These are phyloP conservation scores for Epichloe elymi DNA, from an alignment of 2,329 filamentous ascomycete species.

Conservation along the genomic window DNA sequence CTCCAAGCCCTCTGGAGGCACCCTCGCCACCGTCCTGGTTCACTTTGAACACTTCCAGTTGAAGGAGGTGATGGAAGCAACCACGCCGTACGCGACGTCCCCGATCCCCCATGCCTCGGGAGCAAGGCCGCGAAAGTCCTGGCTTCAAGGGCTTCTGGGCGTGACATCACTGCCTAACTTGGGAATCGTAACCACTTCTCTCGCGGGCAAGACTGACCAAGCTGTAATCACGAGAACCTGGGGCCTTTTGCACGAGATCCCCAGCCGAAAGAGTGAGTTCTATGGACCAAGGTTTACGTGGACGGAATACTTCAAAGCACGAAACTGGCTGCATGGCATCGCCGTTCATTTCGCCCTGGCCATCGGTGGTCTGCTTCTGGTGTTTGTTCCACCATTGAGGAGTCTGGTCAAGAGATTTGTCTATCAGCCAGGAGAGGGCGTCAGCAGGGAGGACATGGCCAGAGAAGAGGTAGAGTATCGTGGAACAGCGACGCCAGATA, in stretches of 20 bases:
- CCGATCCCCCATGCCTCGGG: constrained; percentile 34
- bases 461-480: constrained; percentile 51
- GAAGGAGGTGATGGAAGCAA: constrained; percentile 31
- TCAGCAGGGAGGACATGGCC: constrained; percentile 35
- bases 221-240: constrained; percentile 48
- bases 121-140: constrained; percentile 14
- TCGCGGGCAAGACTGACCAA: constrained; percentile 35
- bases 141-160: constrained; percentile 36
- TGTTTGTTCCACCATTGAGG: constrained; percentile 32
- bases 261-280: constrained; percentile 29
- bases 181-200: constrained; percentile 41
- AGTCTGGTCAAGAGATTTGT: constrained; percentile 29
- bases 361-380: constrained; percentile 30
- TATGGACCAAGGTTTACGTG: constrained; percentile 53
- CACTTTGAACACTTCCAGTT: constrained; percentile 40
- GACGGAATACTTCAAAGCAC: constrained; percentile 37
- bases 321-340: constrained; percentile 37
- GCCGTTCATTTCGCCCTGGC: constrained; percentile 34
- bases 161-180: constrained; percentile 35
- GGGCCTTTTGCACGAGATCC: constrained; percentile 40
- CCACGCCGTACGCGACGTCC: constrained; percentile 42
- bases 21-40: constrained; percentile 52
- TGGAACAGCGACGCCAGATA: constrained; percentile 49
- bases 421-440: constrained; percentile 42
- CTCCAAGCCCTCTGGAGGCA: constrained; percentile 46